Percentiles rank a stretch among this genome's conserved stretches.
phyloP scores from a whole-genome alignment of 768 basidiomycete genomes.

The Termitomyces sp. region DNA sequence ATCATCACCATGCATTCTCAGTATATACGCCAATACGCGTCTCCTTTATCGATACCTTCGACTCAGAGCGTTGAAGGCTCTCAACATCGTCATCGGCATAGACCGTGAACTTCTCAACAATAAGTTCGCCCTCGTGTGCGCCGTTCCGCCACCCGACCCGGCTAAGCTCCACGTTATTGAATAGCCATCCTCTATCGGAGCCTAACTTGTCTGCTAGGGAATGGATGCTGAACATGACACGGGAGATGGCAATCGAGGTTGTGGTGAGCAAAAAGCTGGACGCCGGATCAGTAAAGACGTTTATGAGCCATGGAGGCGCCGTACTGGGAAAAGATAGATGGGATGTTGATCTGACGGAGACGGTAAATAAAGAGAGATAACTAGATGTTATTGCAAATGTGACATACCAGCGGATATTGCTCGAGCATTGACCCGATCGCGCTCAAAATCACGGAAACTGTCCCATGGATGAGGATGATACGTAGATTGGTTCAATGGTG shows the following conservation, averaged over 20 bases:
- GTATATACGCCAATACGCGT: conserved; percentile 12
- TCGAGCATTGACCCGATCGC: conserved; percentile 29
- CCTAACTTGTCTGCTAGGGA: conserved; percentile 38
- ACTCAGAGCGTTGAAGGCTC: background rate
- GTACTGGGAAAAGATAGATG: conserved; percentile 33
- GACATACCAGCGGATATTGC: conserved; percentile 23
- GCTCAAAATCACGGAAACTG: conserved; percentile 30
- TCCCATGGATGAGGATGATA: background rate
- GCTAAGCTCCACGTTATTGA: conserved; percentile 41
- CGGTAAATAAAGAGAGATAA: background rate
- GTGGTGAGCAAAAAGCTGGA: conserved; percentile 22
- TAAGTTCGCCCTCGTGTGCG: conserved; percentile 32
- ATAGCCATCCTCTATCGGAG: conserved; percentile 38
- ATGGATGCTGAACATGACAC: conserved; percentile 27
- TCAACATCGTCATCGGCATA: conserved; percentile 14
- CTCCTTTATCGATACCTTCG: conserved; percentile 3
- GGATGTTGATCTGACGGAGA: conserved; percentile 28
- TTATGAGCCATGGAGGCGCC: background rate
- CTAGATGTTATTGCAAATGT: background rate
- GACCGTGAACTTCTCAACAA: conserved; percentile 22
- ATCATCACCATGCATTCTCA: conserved; percentile 3
- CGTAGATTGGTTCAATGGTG: background rate
- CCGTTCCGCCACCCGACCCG: conserved; percentile 37
- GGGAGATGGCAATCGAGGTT: conserved; percentile 26
- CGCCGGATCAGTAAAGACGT: background rate